phyloP scores from a whole-genome alignment of 345 rosid species.

The Eucalyptus urophylla region DNA sequence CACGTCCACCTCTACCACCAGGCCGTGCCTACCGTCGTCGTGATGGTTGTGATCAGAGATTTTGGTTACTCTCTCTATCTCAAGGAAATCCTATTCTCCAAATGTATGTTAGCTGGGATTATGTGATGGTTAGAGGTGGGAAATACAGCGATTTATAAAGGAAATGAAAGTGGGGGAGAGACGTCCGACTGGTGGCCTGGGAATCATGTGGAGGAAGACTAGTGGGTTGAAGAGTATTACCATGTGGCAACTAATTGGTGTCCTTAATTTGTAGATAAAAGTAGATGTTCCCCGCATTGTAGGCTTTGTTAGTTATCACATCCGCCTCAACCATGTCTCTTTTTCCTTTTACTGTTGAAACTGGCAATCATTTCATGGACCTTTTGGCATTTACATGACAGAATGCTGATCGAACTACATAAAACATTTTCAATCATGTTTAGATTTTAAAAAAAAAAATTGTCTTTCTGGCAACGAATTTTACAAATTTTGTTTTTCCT shows the following conservation, averaged over 20 bases:
- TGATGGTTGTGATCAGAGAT: neutral
- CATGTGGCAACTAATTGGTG: neutral
- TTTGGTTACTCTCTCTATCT: neutral
- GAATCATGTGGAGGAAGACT: neutral
- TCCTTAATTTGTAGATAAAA: neutral
- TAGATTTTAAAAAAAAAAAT: too few relatives aligned
- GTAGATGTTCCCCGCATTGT: neutral
- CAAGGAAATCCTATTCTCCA: neutral
- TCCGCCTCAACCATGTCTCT: neutral
- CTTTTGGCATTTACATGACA: rapidly evolving
- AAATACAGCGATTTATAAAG: neutral
- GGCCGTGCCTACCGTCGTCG: neutral
- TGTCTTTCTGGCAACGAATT: too few relatives aligned
- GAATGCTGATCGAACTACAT: too few relatives aligned
- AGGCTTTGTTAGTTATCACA: neutral
- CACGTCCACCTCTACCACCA: neutral
- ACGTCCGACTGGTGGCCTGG: neutral
- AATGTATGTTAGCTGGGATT: neutral
- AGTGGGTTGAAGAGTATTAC: neutral
- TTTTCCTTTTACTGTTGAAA: neutral
- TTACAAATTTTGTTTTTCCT: too few relatives aligned
- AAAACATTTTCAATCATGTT: too few relatives aligned
- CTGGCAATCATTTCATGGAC: neutral
- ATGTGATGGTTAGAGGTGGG: neutral
- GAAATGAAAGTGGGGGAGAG: neutral